A percentile compares a stretch with the other conserved stretches of the same genome.
These are phyloP conservation scores for Pyronema domesticum DNA, from an alignment of 495 filamentous ascomycete species.

Conservation along the genomic window DNA sequence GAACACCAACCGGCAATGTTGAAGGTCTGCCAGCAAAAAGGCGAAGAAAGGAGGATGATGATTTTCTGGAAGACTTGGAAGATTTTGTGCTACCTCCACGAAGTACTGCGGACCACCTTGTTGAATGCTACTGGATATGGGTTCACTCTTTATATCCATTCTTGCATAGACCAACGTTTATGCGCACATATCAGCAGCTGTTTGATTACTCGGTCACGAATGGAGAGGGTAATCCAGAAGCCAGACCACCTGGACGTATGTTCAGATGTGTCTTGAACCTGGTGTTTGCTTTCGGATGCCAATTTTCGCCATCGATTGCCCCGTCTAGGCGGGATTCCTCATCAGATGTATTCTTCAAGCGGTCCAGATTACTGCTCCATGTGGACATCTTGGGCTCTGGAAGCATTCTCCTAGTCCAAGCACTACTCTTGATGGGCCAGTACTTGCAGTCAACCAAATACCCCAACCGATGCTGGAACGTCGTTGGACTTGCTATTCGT, in stretches of 20 bases:
- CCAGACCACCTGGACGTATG: conserved; percentile 11
- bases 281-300: conserved; percentile 28
- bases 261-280: conserved; percentile 28
- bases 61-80: conserved; percentile 1
- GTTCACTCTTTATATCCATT: conserved; percentile 28
- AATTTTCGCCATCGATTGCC: conserved; percentile 20
- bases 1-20: background rate
- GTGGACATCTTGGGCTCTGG: conserved; percentile 25
- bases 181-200: conserved; percentile 9
- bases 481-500: conserved; percentile 26
- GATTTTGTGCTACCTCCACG: conserved; percentile 24
- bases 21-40: background rate
- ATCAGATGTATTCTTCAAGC: conserved; percentile 26
- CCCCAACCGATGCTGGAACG: conserved; percentile 30
- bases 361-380: conserved; percentile 24
- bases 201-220: conserved; percentile 11
- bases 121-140: conserved; percentile 26
- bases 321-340: conserved; percentile 13
- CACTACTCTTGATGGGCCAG: conserved; percentile 26
- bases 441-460: conserved; percentile 28
- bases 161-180: conserved; percentile 26
- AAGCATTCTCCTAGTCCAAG: conserved; percentile 25
- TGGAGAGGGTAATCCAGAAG: background rate
- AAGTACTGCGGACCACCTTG: conserved; percentile 24
- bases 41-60: conserved; percentile 1